Conservation (phyloP, 176 grass and related monocot genomes). For the Oryza punctata region DNA sequence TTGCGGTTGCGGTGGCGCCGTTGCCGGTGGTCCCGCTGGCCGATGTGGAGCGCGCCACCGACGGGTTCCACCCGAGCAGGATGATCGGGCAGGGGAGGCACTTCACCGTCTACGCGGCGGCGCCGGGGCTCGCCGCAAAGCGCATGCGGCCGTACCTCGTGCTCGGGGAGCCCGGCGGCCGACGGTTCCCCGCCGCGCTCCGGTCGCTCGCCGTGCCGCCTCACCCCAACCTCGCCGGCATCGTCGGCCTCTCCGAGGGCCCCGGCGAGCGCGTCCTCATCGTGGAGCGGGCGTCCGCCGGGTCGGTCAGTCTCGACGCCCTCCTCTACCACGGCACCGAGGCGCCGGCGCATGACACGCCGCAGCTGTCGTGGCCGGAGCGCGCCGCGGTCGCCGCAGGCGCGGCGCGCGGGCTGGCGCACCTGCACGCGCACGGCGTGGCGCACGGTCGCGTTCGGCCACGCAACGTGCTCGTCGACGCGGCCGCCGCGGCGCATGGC, state of each 20-base stretch:
- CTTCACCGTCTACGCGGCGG: conserved; percentile 59
- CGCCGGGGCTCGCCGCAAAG: conserved; percentile 54
- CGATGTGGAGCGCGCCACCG: conserved; percentile 65
- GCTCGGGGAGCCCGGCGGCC: conserved; percentile 58
- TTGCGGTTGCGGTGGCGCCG: not conserved
- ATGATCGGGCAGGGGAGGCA: conserved; percentile 54
- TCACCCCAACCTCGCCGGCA: conserved; percentile 54
- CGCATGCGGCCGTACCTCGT: conserved; percentile 66
- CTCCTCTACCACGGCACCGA: not conserved
- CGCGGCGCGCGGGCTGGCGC: conserved; percentile 59
- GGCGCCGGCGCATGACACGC: not conserved
- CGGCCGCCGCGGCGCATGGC: not conserved
- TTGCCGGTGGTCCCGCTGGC: conserved; percentile 44
- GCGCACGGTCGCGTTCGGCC: conserved; percentile 53
- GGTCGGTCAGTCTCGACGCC: conserved; percentile 38
- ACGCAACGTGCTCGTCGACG: conserved; percentile 54
- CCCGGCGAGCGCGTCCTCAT: conserved; percentile 72
- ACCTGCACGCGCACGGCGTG: conserved; percentile 59
- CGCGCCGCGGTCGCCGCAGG: conserved; percentile 51
- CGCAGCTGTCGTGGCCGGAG: conserved; percentile 36
- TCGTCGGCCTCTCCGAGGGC: conserved; percentile 61
- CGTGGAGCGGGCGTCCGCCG: conserved; percentile 42
- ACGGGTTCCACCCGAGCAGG: conserved; percentile 63
- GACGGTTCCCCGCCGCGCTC: conserved; percentile 52
- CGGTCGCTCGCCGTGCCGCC: conserved; percentile 58